Evolutionary conservation across 31 red algal genomes (phyloP), one percentile per base, ranked within the genome.

Genomic region (Endocladia muricata): DNA sequence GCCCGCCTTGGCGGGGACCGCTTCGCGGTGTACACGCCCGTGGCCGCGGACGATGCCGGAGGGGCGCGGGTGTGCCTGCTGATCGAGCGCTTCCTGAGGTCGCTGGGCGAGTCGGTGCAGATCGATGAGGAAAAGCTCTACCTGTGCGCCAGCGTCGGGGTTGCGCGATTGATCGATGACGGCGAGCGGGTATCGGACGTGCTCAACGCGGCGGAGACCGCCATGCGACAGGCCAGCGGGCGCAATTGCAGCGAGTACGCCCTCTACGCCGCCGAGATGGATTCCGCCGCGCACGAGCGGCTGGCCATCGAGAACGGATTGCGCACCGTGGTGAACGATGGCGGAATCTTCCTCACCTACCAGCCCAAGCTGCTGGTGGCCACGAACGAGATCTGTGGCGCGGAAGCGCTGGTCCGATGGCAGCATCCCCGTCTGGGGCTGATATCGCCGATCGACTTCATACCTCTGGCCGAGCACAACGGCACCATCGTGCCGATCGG

Each of bases 1-100:
- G 60, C 60, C 29, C 74, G 74, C 32, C 11, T 77, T 4, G 74
- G 74, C 17, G 74, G 74, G 34, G 74, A 77, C 43, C 55, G 63
- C 39, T 77, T 77, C 40, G 74, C n/a, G n/a, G 22, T 25, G 40
- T 77, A 4, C 5, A 63, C 9, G 5, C 63, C n/a, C 32, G 17
- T 5, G 31, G 57, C 74, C 4, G 26, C 7, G 3, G 42, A 4
- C 5, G 9, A 9, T 25, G 55, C 23, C 6, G 6, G 17, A 5
- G 13, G 28, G 5, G 5, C 9, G 17, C 13, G 7, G 37, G 11
- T 19, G 44, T 51, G 19, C 19, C 11, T 51, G 44, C n/a, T n/a
- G n/a, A n/a, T n/a, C n/a, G n/a, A 51, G 44, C 44, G 44, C 9
- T 13, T 51, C 44, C 9, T 51, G 19, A 51, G 11, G 11, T 9